phyloP scores from a whole-genome alignment of 1,284 basidiomycete genomes.

The Sporisorium graminicola region DNA sequence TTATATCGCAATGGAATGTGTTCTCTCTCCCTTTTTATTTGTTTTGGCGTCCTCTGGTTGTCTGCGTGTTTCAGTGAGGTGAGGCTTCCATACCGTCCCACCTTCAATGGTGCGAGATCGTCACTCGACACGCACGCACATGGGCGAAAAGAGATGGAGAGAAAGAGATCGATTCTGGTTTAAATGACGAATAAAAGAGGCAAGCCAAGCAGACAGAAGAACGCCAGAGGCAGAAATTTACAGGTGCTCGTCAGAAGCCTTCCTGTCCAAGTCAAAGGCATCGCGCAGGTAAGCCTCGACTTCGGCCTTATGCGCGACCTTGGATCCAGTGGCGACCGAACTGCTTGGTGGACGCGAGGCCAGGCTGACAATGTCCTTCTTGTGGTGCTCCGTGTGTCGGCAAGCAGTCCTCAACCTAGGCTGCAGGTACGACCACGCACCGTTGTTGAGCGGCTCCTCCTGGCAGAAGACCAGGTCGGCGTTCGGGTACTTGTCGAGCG shows the following conservation, averaged over 20 bases:
- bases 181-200: background rate
- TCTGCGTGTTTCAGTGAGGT: background rate
- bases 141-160: background rate
- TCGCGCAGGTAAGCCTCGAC: conserved; percentile 60
- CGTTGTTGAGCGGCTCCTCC: conserved; percentile 85
- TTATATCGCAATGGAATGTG: too few species aligned
- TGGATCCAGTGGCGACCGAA: conserved; percentile 85
- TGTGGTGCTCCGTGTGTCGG: conserved; percentile 77
- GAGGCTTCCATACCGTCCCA: too few species aligned
- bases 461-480: conserved; percentile 92
- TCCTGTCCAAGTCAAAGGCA: conserved; percentile 60
- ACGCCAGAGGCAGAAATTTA: conserved; percentile 1
- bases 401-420: conserved; percentile 74
- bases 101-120: background rate
- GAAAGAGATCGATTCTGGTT: background rate
- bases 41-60: too few species aligned
- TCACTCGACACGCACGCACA: background rate
- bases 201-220: too few species aligned
- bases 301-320: conserved; percentile 73
- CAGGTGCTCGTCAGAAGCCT: conserved; percentile 40
- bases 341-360: conserved; percentile 65
- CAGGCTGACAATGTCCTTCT: conserved; percentile 75
- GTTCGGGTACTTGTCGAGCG: conserved; percentile 89
- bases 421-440: conserved; percentile 84
- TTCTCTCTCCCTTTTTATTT: too few species aligned